A percentile compares a stretch with the other conserved stretches of the same genome.
These are phyloP conservation scores for Lepidium sativum DNA, from an alignment of 345 rosid species.

Conservation along the genomic window DNA sequence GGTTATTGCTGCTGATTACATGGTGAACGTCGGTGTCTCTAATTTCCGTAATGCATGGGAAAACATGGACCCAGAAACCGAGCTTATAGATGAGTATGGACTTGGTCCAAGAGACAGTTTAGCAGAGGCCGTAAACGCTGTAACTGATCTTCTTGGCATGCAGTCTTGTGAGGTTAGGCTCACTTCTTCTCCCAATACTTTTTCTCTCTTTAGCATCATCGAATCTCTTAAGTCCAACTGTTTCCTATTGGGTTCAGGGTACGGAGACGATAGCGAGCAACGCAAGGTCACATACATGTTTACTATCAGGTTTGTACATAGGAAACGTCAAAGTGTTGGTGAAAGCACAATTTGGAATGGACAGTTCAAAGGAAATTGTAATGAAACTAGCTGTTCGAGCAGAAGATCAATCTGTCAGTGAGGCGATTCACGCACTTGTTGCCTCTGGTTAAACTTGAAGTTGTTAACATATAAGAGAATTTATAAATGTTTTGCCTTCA, in stretches of 20 bases:
- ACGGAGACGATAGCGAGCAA: conserved; percentile 64
- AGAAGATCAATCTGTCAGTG: conserved; percentile 50
- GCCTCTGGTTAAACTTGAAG: conserved; percentile 46
- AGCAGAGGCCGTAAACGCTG: conserved; percentile 68
- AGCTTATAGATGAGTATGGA: conserved; percentile 80
- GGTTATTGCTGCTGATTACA: conserved; percentile 80
- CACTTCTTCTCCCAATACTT: background rate
- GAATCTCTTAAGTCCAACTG: background rate
- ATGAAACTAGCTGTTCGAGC: conserved; percentile 84
- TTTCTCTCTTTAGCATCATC: background rate
- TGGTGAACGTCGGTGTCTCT: conserved; percentile 64
- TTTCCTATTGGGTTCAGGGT: conserved; percentile 36
- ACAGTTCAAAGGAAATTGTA: conserved; percentile 62
- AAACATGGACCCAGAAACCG: conserved; percentile 55
- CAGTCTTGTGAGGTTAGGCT: conserved; percentile 78
- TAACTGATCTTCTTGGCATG: conserved; percentile 85
- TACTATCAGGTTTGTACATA: conserved; percentile 72
- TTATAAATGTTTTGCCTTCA: background rate
- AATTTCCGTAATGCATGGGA: conserved; percentile 95
- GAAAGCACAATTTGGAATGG: conserved; percentile 67
- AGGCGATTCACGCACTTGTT: conserved; percentile 71
- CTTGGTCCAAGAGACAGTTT: conserved; percentile 83
- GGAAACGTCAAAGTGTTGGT: conserved; percentile 69
- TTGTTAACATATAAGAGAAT: background rate
- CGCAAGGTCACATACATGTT: conserved; percentile 79